Base-by-base conservation (phyloP, 441 rosid species). In the Biscutella laevigata region DNA sequence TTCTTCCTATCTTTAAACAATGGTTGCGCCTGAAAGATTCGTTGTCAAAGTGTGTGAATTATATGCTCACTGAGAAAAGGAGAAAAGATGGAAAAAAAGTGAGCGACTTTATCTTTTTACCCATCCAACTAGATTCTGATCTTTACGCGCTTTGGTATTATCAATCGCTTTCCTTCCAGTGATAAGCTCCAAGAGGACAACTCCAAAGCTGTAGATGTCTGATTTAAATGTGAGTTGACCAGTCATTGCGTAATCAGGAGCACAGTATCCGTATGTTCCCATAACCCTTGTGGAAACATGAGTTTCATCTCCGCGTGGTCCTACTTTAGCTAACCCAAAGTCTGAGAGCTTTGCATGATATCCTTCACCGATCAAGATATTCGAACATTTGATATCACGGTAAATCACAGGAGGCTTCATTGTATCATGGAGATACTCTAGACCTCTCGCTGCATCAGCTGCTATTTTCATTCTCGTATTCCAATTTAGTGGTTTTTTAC, bases 191-290 rank as follows among this genome's bases (percentile, higher is more conserved):
- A 82, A 60, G 17, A 82, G 81, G 0, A 77, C 80, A 26, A 82
- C 86, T 7, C 89, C 86, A 7, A 82, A 79, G 60, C 89, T 79
- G 67, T 71, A 82, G 8, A 82, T 64, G 59, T 82, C 89, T 17
- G 89, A 82, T 58, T 79, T 77, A 57, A 79, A 77, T 3, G 83
- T 79, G 62, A 82, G 67, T 47, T 75, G 83, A 17, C 89, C 83
- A 0, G 89, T 82, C 80, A 81, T 67, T n/a, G 88, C 88, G 39
- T 81, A 81, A 21, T 81, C 88, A n/a, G 88, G 88, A 1, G 88
- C 84, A 61, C 84, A 81, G 32, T 81, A 81, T 9, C 88, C 84
- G n/a, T 76, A 76, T 1, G 88, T 81, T 38, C 88, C 88, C 88
- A 81, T 81, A 43, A 81, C 84, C 62, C 88, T 71, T 0, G 88